phyloP scores from a whole-genome alignment of 129 eudicot species.

The Erigeron canadensis region DNA sequence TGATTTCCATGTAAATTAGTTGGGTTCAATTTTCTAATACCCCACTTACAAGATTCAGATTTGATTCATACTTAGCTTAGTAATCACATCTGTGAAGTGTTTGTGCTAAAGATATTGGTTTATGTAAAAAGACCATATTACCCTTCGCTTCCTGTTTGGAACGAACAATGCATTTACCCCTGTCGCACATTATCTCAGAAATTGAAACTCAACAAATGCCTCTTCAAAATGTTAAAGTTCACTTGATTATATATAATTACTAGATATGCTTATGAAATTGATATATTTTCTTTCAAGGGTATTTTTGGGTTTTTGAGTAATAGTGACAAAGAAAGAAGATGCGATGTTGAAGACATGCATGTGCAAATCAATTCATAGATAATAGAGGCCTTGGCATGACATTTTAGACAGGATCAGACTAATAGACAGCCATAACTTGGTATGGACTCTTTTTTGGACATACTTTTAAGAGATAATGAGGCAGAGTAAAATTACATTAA shows the following conservation, averaged over 20 bases:
- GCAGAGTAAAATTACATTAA: neutral
- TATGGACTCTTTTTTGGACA: slow-evolving; percentile 35
- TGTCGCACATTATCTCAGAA: neutral
- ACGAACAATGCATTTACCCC: neutral
- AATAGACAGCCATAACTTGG: slow-evolving; percentile 26
- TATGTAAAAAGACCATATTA: slow-evolving; percentile 14
- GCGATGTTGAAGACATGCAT: slow-evolving; percentile 21
- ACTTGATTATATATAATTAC: neutral
- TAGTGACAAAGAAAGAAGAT: neutral
- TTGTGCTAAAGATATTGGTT: slow-evolving; percentile 1
- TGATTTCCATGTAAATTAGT: slow-evolving; percentile 28
- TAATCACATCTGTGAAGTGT: slow-evolving; percentile 24
- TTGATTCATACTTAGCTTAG: slow-evolving; percentile 24
- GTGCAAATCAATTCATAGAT: slow-evolving; percentile 27
- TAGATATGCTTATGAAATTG: neutral
- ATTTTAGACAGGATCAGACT: slow-evolving; percentile 17
- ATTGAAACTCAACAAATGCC: neutral
- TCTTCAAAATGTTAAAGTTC: neutral
- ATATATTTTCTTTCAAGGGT: slow-evolving; percentile 10
- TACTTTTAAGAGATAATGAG: slow-evolving; percentile 7
- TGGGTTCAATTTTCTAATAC: slow-evolving; percentile 32
- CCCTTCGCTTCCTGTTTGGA: neutral
- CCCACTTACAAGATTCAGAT: slow-evolving; percentile 33
- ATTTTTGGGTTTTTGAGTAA: slow-evolving; percentile 7
- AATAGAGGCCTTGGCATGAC: slow-evolving; percentile 21